phyloP scores from a whole-genome alignment of 331 rosid species.

The Quercus tomentella region DNA sequence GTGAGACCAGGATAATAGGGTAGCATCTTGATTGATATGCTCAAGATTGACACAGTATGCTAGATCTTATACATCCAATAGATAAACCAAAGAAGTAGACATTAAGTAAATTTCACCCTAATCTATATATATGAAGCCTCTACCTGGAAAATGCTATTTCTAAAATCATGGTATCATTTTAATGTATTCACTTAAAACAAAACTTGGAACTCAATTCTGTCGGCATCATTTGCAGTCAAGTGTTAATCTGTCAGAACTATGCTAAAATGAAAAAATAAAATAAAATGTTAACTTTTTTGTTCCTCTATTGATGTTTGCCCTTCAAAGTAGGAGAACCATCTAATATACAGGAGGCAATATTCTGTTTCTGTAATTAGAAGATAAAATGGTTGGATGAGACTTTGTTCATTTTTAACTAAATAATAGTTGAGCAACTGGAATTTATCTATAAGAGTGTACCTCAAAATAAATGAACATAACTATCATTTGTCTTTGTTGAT shows the following conservation, averaged over 20 bases:
- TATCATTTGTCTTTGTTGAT: neutral
- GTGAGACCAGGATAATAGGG: neutral
- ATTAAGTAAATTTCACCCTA: neutral
- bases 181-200: conserved; percentile 3
- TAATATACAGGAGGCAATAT: no score
- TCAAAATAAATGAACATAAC: neutral
- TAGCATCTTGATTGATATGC: neutral
- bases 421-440: neutral
- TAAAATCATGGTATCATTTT: neutral
- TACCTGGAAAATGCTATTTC: neutral
- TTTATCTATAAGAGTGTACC: neutral
- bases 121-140: neutral
- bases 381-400: no score
- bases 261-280: no score
- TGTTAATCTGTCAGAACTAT: neutral
- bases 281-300: no score
- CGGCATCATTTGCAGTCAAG: neutral
- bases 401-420: no score
- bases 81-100: neutral
- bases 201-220: neutral
- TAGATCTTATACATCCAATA: neutral
- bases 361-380: no score
- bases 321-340: no score
- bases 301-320: no score
- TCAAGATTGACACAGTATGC: neutral